Percentiles rank a stretch among this genome's conserved stretches.
Conservation (phyloP, 108 stramenopile genomes). For the Pelagomonas calceolata region DNA sequence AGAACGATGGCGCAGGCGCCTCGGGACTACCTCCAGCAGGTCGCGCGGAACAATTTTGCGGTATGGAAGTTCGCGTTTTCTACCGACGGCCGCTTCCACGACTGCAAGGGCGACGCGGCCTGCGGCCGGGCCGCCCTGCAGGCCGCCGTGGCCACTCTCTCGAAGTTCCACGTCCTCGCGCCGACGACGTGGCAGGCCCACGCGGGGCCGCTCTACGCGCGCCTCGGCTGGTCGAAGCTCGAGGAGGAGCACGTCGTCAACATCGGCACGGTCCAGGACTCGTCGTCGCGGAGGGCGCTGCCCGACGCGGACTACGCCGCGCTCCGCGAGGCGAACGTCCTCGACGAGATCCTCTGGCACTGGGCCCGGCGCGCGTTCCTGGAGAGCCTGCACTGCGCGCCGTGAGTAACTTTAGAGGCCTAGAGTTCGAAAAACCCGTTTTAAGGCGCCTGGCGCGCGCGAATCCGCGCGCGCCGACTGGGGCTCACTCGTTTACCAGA, state of each 20-base stretch:
- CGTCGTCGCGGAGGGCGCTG: neutral
- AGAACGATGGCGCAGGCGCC: too few species aligned
- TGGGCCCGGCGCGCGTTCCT: neutral
- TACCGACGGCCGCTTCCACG: neutral
- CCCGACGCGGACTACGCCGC: neutral
- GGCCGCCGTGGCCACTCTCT: neutral
- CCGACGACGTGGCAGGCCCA: neutral
- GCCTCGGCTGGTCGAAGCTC: neutral
- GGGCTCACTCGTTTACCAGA: too few species aligned
- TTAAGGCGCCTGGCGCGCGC: too few species aligned
- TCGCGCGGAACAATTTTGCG: slow-evolving; percentile 28
- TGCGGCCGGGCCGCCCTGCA: neutral
- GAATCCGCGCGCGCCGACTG: too few species aligned
- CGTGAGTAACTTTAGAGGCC: too few species aligned
- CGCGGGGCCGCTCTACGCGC: neutral
- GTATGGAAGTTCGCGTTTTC: slow-evolving; percentile 26
- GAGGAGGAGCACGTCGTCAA: slow-evolving; percentile 46
- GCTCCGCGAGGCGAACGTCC: neutral
- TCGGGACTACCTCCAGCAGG: slow-evolving; percentile 11
- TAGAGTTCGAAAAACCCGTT: too few species aligned
- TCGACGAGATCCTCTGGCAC: neutral
- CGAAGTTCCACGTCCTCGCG: neutral
- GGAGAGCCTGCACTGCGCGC: neutral
- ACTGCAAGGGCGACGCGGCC: neutral
- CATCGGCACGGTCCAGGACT: slow-evolving; percentile 26